Conservation (phyloP, 352 stramenopile genomes). For the Aphanomyces euteiches region DNA sequence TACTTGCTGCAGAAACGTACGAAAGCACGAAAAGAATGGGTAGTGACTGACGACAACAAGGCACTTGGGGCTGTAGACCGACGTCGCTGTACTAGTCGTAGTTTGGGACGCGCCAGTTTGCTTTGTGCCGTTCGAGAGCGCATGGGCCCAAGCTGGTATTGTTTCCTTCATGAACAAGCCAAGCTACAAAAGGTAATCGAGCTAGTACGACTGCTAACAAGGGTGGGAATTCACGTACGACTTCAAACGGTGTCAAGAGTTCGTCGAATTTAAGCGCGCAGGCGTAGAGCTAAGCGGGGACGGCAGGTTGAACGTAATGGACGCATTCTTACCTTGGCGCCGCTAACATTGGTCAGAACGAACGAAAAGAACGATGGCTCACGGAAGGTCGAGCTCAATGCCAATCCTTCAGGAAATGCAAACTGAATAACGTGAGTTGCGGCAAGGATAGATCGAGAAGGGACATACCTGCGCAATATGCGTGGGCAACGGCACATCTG, state of each 20-base stretch:
- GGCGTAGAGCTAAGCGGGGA: constrained; percentile 44
- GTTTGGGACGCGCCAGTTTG: constrained; percentile 6
- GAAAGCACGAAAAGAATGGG: constrained; percentile 93
- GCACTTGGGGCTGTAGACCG: constrained; percentile 90
- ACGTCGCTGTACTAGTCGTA: constrained; percentile 31
- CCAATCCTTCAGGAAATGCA: constrained; percentile 72
- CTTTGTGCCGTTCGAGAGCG: constrained; percentile 48
- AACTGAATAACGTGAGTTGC: constrained; percentile 40
- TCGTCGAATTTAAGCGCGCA: constrained; percentile 80
- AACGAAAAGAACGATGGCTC: constrained; percentile 77
- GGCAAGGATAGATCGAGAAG: neutral
- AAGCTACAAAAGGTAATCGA: neutral
- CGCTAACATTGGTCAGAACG: constrained; percentile 77
- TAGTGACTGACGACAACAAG: constrained; percentile 93
- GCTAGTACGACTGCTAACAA: neutral
- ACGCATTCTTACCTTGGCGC: constrained; percentile 45
- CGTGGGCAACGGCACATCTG: constrained; percentile 52
- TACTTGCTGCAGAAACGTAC: constrained; percentile 94
- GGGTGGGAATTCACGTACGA: constrained; percentile 53
- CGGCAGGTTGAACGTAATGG: neutral
- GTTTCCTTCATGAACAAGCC: constrained; percentile 5
- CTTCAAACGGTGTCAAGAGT: constrained; percentile 70
- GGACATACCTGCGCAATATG: constrained; percentile 43
- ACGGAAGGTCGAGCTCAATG: constrained; percentile 51
- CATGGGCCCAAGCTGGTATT: constrained; percentile 67